Evolutionary conservation across 331 rosid genomes (phyloP), one percentile per base, ranked within the genome.

Genomic region (Stylosanthes scabra): DNA sequence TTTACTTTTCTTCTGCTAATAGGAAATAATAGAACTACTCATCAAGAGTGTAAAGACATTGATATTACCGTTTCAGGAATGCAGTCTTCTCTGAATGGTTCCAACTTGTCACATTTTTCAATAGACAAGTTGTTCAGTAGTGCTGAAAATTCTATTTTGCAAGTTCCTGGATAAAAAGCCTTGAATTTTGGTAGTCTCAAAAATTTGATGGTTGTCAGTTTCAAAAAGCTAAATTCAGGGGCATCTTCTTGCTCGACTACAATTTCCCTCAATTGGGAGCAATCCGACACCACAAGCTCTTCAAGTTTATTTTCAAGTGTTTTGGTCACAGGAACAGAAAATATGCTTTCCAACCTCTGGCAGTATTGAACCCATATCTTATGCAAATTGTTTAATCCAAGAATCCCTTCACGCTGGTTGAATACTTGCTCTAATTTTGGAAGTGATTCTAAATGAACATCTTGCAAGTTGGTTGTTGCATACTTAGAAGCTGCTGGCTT

Each of bases 371-470:
- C 68, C 56, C 9, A 7, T 51, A 78, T 14, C 40, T 59, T 40
- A 14, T 71, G 74, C 52, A 81, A 3, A 28, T 9, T 63, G 9
- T 64, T 12, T 3, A 57, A 57, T 0, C 12, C 9, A 29, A 74
- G 46, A 40, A 29, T 51, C 61, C 59, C 61, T 16, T 11, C 5
- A 4, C 1, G 29, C 5, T 16, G 44, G 29, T 14, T 70, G 81
- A 77, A 69, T 28, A 75, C 40, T 4, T 58, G 61, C 66, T 63
- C 20, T 66, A 81, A 10, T 14, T 70, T 70, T 5, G 70, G 81
- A 3, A 81, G 78, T 8, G 12, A 2, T 29, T 37, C 27, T 29
- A 75, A 11, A 28, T 40, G 8, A 63, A 81, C 11, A 41, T 41
- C 39, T 15, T 29, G 59, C 66, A 81, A 49, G 1, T n/a, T 42